phyloP scores from a whole-genome alignment of 345 rosid genomes.

The Hibiscus mutabilis region DNA sequence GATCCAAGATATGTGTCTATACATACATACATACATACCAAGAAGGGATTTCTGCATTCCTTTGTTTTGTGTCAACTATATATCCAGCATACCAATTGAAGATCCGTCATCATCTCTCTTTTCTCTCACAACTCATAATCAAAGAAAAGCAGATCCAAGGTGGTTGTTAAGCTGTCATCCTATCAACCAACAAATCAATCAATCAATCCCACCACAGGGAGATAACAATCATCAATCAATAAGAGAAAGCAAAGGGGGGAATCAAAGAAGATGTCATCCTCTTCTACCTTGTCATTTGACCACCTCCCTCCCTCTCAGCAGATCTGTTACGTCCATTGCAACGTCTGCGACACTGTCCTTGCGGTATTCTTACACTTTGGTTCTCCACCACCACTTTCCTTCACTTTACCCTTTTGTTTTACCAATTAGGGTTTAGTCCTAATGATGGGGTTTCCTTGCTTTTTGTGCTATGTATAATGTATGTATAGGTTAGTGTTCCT shows the following conservation, averaged over 20 bases:
- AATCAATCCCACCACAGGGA: slow-evolving; percentile 22
- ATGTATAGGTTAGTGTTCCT: slow-evolving; percentile 47
- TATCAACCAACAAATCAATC: slow-evolving; percentile 48
- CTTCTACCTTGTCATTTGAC: slow-evolving; percentile 19
- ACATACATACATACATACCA: neutral
- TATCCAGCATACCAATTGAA: slow-evolving; percentile 20
- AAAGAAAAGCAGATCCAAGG: slow-evolving; percentile 42
- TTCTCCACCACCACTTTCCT: neutral
- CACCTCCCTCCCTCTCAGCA: slow-evolving; percentile 43
- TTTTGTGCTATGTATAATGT: neutral
- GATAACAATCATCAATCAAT: slow-evolving; percentile 21
- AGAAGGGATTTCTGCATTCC: neutral
- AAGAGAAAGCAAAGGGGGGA: slow-evolving; percentile 15
- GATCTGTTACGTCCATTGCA: slow-evolving; percentile 56
- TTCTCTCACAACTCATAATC: slow-evolving; percentile 27
- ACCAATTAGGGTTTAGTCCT: neutral
- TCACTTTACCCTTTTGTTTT: neutral
- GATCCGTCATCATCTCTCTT: slow-evolving; percentile 13
- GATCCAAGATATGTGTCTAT: no score
- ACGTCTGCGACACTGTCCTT: slow-evolving; percentile 51
- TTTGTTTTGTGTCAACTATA: slow-evolving; percentile 10
- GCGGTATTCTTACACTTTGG: slow-evolving; percentile 26
- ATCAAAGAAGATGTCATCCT: slow-evolving; percentile 9
- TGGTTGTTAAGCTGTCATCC: slow-evolving; percentile 47
- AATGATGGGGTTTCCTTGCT: neutral